Base-by-base conservation (phyloP, 306 rosid genomes). In the Rubus idaeus region DNA sequence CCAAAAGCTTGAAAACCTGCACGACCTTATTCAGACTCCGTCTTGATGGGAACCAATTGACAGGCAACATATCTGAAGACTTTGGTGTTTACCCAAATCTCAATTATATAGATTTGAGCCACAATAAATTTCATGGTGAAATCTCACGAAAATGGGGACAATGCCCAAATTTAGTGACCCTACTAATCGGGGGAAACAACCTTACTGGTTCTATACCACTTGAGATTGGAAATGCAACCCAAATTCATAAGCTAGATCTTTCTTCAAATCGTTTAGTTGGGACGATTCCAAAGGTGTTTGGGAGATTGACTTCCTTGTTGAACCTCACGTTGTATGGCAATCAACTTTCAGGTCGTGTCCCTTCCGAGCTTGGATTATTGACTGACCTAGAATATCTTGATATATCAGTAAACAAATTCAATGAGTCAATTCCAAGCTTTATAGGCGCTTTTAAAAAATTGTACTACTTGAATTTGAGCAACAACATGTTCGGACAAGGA, bases 61-160 rank as follows among this genome's bases (percentile, higher is more conserved):
- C 10, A 13, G 87, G 79, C 17, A 71, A 86, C 17, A 12, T 86
- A 58, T 80, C 87, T 1, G 77, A 80, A 83, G 87, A 63, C n/a
- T 86, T 80, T 6, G 83, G 83, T 2, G 61, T 80, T 40, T 83
- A 77, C 67, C 87, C 85, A 12, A 66, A 74, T 8, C 73, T 86
- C 60, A 64, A 57, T 58, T 83, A 77, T 45, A 23, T 83, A 14
- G 85, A 86, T 71, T 14, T 86, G 23, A 80, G 87, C 68, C 63
- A 71, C 55, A 86, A 80, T 46, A 61, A 75, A 4, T 80, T 86
- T 23, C n/a, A 83, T 6, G 85, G 89, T 0, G 68, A 83, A 44
- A 56, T 86, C 35, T 71, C 65, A 74, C 5, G 17, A 55, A 17
- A 74, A 23, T 71, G 79, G 89, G 81, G 76, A 81, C 23, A 77